Evolutionary conservation across 2,329 filamentous ascomycete genomes (phyloP), one percentile per base, ranked within the genome.

Genomic region (Hymenoscyphus occultus): DNA sequence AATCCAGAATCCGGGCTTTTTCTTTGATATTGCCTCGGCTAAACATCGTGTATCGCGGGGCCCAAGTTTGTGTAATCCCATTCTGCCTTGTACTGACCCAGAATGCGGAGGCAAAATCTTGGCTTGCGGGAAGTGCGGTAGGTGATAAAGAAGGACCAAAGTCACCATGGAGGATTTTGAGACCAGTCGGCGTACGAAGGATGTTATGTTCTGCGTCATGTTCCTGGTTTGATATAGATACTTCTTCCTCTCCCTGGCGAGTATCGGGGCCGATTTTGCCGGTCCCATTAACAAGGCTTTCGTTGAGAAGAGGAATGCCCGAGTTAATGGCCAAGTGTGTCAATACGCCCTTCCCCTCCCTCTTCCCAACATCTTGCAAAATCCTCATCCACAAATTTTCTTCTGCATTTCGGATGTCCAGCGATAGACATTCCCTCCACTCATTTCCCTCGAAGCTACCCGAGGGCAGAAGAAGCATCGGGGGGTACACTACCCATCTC

Each of bases 31-130:
- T 98, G 3, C 94, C 93, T 1, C 93, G 85, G 68, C 90, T 93
- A 76, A 98, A 98, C 93, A 97, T 97, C 32, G 93, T 96, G 82
- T 92, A 93, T 0, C 88, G 78, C 14, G 94, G 94, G 0, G 93
- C 90, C 93, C 93, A 98, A 1, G 84, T 88, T 79, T 98, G 94
- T 42, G 80, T 78, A 65, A 98, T 90, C 2, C 89, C 90, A 73
- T 92, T 91, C 75, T 97, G 93, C 61, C 83, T 86, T 4, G 90
- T 88, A 13, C 83, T 84, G 0, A 90, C 90, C 94, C 94, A 98
- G 68, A 96, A 86, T 0, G 92, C 89, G 0, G 75, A 65, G 0
- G 80, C 75, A 65, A 96, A 90, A 73, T 94, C 89, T 0, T 72
- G 61, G 1, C 72, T 62, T 12, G 28, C 69, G 0, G 61, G 71